Conservation (phyloP, 2,329 filamentous ascomycete species). For the Penicillium frequentans region DNA sequence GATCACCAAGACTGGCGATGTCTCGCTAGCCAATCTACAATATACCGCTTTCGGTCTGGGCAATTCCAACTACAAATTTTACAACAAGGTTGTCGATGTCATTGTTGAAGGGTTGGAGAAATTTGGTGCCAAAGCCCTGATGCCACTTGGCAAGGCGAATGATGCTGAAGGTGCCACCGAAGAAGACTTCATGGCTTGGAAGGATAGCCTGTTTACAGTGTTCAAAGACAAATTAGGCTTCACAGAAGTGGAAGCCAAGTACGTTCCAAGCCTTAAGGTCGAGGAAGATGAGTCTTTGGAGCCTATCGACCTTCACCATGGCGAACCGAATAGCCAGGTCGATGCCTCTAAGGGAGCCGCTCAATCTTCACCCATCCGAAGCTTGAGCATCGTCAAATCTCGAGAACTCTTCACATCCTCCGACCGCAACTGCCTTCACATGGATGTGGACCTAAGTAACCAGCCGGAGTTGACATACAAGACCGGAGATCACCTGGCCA, state of each 20-base stretch:
- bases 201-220: conserved; percentile 87
- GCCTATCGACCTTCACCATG: conserved; percentile 78
- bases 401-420: conserved; percentile 77
- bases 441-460: conserved; percentile 81
- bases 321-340: conserved; percentile 75
- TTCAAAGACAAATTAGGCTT: conserved; percentile 74
- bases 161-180: conserved; percentile 94
- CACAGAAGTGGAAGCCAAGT: conserved; percentile 85
- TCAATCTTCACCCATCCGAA: conserved; percentile 74
- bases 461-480: conserved; percentile 81
- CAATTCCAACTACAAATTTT: conserved; percentile 97
- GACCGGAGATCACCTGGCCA: conserved; percentile 86
- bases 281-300: conserved; percentile 68
- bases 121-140: conserved; percentile 74
- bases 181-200: conserved; percentile 94
- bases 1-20: conserved; percentile 73
- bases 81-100: conserved; percentile 91
- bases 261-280: conserved; percentile 80
- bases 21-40: conserved; percentile 66
- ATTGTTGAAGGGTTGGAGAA: conserved; percentile 73
- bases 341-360: conserved; percentile 73
- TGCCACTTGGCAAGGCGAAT: conserved; percentile 82
- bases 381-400: conserved; percentile 79
- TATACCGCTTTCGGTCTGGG: conserved; percentile 90
- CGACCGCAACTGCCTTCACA: conserved; percentile 82